phyloP scores from a whole-genome alignment of 257 asterid genomes.

The Mitragyna speciosa region DNA sequence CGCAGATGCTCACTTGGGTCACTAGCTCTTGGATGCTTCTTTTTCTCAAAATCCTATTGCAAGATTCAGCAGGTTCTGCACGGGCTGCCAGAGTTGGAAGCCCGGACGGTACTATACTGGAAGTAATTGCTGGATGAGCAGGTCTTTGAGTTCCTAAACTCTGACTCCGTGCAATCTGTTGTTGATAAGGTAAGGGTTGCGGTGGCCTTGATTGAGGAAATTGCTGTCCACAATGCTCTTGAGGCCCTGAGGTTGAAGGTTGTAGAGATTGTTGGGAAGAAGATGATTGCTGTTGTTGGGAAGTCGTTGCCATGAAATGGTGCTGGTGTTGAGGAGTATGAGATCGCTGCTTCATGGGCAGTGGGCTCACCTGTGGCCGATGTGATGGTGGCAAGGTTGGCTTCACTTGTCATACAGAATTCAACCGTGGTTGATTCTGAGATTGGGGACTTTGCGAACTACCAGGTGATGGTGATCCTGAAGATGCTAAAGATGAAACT shows the following conservation, averaged over 20 bases:
- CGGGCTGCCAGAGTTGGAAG: slow-evolving; percentile 34
- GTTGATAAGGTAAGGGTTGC: slow-evolving; percentile 59
- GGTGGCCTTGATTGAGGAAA: slow-evolving; percentile 58
- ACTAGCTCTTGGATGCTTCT: slow-evolving; percentile 84
- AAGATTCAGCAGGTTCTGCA: slow-evolving; percentile 59
- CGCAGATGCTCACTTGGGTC: slow-evolving; percentile 50
- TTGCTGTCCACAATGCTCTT: slow-evolving; percentile 60
- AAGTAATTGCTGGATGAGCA: slow-evolving; percentile 43
- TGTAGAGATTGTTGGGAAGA: slow-evolving; percentile 52
- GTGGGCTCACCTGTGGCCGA: slow-evolving; percentile 61
- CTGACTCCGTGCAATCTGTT: slow-evolving; percentile 54
- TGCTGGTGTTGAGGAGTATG: slow-evolving; percentile 60
- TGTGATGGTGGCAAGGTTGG: slow-evolving; percentile 68
- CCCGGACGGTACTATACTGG: slow-evolving; percentile 43
- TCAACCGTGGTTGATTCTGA: slow-evolving; percentile 84
- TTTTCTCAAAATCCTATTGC: slow-evolving; percentile 64
- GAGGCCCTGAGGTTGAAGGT: slow-evolving; percentile 48
- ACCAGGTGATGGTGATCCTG: slow-evolving; percentile 57
- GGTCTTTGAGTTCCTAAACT: slow-evolving; percentile 66
- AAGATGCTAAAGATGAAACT: slow-evolving; percentile 56
- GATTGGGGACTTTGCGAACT: slow-evolving; percentile 49
- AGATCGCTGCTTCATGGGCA: slow-evolving; percentile 64
- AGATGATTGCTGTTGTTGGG: slow-evolving; percentile 49
- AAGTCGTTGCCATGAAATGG: slow-evolving; percentile 40
- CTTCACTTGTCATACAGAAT: slow-evolving; percentile 69